Conservation (phyloP, 1,284 basidiomycete genomes). For the Baeospora myosura region DNA sequence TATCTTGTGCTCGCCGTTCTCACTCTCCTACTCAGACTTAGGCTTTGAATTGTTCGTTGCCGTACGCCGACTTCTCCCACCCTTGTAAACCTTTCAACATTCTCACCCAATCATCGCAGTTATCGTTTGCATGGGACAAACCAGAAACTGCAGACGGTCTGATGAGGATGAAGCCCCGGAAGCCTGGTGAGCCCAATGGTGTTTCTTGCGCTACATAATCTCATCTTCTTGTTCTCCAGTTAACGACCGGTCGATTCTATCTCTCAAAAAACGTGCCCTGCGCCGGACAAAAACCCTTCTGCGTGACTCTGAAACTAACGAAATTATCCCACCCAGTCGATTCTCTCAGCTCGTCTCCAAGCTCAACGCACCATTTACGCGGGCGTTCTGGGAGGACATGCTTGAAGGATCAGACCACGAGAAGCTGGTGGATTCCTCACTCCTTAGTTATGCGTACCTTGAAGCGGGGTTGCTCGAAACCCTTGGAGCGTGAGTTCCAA, state of each 20-base stretch:
- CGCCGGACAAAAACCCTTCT: conserved; percentile 49
- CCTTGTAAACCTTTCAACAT: not conserved
- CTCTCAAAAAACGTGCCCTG: conserved; percentile 50
- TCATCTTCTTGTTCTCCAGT: conserved; percentile 27
- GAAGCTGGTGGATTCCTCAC: conserved; percentile 49
- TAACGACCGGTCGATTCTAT: conserved; percentile 46
- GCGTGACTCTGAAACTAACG: conserved; percentile 48
- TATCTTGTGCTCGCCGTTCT: conserved; percentile 1
- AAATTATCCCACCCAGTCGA: conserved; percentile 35
- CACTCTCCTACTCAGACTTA: conserved; percentile 39
- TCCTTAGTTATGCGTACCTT: conserved; percentile 63
- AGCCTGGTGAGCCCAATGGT: conserved; percentile 37
- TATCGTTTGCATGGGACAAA: conserved; percentile 67
- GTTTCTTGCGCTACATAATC: not conserved
- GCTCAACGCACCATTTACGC: conserved; percentile 46
- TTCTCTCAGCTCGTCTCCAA: conserved; percentile 30
- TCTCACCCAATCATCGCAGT: conserved; percentile 24
- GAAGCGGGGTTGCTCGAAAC: conserved; percentile 59
- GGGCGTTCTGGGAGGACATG: conserved; percentile 52
- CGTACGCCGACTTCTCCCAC: conserved; percentile 38
- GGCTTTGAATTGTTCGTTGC: conserved; percentile 64
- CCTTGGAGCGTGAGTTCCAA: conserved; percentile 37
- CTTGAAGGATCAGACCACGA: conserved; percentile 50
- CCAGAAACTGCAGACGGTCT: conserved; percentile 58
- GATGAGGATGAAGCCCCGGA: conserved; percentile 62